Evolutionary conservation across 805 yeast species (phyloP).

Genomic region (Candida railenensis): DNA sequence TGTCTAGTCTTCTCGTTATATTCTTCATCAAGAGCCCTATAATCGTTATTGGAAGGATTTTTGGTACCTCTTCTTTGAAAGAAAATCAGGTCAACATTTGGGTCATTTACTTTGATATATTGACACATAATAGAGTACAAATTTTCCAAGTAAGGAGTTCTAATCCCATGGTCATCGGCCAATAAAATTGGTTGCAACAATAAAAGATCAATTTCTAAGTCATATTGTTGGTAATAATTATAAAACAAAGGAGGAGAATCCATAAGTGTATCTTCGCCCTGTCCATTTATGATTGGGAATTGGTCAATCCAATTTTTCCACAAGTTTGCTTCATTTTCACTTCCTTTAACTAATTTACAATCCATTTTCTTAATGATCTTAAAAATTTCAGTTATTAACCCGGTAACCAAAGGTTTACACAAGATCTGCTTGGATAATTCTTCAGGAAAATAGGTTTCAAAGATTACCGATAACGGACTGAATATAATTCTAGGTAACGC

Average conservation of each 20-base stretch:
- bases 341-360: conserved; percentile 66
- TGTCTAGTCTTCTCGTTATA: conserved; percentile 19
- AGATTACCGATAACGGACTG: conserved; percentile 70
- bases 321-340: conserved; percentile 63
- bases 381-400: conserved; percentile 71
- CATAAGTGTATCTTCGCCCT: conserved; percentile 27
- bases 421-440: conserved; percentile 63
- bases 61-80: conserved; percentile 21
- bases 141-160: conserved; percentile 89
- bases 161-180: conserved; percentile 84
- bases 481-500: conserved; percentile 78
- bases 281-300: conserved; percentile 32
- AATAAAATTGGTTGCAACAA: conserved; percentile 82
- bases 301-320: conserved; percentile 51
- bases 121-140: conserved; percentile 77
- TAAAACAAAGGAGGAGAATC: conserved; percentile 63
- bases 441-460: conserved; percentile 68
- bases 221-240: conserved; percentile 53
- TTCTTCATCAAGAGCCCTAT: conserved; percentile 10
- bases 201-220: conserved; percentile 69
- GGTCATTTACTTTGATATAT: conserved; percentile 46
- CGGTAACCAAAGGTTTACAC: conserved; percentile 82
- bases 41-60: conserved; percentile 2
- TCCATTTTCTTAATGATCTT: conserved; percentile 77
- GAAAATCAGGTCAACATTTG: conserved; percentile 22